Evolutionary conservation across 1,139 yeast species (phyloP), one percentile per base, ranked within the genome.

Genomic region (Hyphopichia khmerensis): DNA sequence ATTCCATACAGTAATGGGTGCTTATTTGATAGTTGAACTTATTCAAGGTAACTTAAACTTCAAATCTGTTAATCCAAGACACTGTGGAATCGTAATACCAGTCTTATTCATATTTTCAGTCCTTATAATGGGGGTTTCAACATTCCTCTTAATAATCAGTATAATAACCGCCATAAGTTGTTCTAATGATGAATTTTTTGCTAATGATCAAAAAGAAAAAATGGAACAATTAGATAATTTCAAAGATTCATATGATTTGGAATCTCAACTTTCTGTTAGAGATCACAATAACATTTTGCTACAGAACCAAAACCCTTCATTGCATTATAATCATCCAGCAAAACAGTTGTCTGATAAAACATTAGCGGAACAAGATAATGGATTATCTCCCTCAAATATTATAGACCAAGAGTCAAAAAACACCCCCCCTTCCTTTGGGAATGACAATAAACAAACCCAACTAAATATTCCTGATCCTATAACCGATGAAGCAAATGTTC

Each of bases 1-100:
- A 5, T 52, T 56, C 35, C 50, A 59, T 43, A 41, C 53, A 31
- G 52, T 51, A 33, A 45, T 54, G 6, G 64, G 64, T 3, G 49
- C 56, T 21, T 33, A 56, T 36, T 43, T 57, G 27, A 45, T 54
- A n/a, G 47, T 55, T 8, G 42, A 43, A 35, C 42, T 56, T 15
- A 47, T 53, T 26, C 44, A 45, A 27, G 41, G 37, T n/a, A 27
- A 37, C 29, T 29, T 39, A 13, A 29, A 35, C 15, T 35, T 37
- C 18, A 8, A 43, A 40, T 27, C 7, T 27, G 31, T 36, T 24
- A 11, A 23, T 38, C 45, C 36, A 33, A 32, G 23, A 8, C 40
- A 39, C n/a, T 46, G 51, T 49, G 41, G 41, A 18, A 33, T 42
- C 8, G 34, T 42, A 2, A 40, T 51, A 14, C 50, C 52, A 16